A percentile compares a stretch with the other conserved stretches of the same genome.
phyloP scores from a whole-genome alignment of 2,329 filamentous ascomycete species.

The Didymella exigua region DNA sequence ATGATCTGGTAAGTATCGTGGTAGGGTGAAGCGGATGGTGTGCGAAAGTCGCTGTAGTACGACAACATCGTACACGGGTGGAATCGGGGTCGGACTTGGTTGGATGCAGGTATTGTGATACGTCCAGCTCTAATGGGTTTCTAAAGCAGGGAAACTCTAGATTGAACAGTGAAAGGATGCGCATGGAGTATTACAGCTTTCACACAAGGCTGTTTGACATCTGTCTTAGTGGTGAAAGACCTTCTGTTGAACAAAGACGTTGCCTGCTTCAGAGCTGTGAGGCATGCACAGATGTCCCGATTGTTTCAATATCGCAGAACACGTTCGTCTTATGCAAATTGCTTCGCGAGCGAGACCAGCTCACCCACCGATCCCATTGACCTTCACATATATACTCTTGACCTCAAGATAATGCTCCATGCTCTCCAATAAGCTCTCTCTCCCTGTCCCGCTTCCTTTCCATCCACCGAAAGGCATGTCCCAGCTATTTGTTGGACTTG shows the following conservation, averaged over 20 bases:
- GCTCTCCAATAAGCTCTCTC: slow-evolving; percentile 35
- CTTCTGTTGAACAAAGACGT: neutral
- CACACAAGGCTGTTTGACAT: neutral
- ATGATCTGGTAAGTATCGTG: neutral
- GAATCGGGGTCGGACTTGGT: neutral
- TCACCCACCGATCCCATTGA: slow-evolving; percentile 19
- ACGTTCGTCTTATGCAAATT: neutral
- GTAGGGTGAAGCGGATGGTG: neutral
- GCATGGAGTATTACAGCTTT: neutral
- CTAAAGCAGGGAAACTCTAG: neutral
- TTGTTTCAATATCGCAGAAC: neutral
- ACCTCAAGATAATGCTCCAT: slow-evolving; percentile 37
- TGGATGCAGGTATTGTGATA: neutral
- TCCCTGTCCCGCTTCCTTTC: slow-evolving; percentile 35
- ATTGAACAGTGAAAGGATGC: neutral
- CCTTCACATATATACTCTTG: slow-evolving; percentile 33
- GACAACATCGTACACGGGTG: neutral
- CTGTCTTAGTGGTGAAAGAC: neutral
- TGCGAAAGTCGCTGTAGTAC: neutral
- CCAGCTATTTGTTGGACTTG: slow-evolving; percentile 33
- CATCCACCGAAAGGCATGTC: slow-evolving; percentile 37
- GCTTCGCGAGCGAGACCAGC: too few relatives aligned
- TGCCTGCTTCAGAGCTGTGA: neutral
- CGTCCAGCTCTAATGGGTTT: neutral
- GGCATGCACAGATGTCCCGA: neutral